Base-by-base conservation (phyloP, 169 alveolate species). In the Plasmodium falciparum region DNA sequence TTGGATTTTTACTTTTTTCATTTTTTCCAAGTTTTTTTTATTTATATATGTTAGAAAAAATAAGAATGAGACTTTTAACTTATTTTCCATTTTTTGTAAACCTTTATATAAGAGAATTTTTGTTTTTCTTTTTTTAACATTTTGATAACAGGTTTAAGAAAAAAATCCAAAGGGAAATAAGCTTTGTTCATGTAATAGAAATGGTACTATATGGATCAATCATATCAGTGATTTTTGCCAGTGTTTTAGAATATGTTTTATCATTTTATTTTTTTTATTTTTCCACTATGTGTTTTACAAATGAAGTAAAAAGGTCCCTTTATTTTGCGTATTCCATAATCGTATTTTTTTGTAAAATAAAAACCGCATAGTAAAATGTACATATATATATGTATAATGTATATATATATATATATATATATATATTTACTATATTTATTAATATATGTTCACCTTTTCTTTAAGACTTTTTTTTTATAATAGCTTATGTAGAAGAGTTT, bases 401-500 rank as follows among this genome's bases (percentile, higher is more conserved):
- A 12, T 12, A 2, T 6, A 15, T 13, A 45, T 49, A 52, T 3
- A 43, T 47, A 15, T 39, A 12, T 12, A 2, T 6, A 15, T 13
- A 45, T 49, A 52, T 3, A 43, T 47, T 9, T 39, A 69, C n/a
- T 17, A 61, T 11, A 61, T 17, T 61, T 61, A 20, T 20, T 29
- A 39, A 39, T 7, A 39, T 39, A 22, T 65, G 52, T 65, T 3
- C 0, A 3, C 22, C 26, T 11, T 43, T 1, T 65, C 63, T 47
- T 72, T 49, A 61, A 83, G 91, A 83, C 73, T 83, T 83, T 49
- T 83, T 83, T 50, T 73, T 83, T 20, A 73, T 69, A 43, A 75
- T 83, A 66, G 91, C 91, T 12, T 83, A 83, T 49, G 91, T 83
- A 61, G 91, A 83, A 72, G 91, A 83, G 45, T 8, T n/a, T n/a